Evolutionary conservation across 345 rosid species (phyloP), one percentile per base, ranked within the genome.

Genomic region (Eucalyptus virginea): DNA sequence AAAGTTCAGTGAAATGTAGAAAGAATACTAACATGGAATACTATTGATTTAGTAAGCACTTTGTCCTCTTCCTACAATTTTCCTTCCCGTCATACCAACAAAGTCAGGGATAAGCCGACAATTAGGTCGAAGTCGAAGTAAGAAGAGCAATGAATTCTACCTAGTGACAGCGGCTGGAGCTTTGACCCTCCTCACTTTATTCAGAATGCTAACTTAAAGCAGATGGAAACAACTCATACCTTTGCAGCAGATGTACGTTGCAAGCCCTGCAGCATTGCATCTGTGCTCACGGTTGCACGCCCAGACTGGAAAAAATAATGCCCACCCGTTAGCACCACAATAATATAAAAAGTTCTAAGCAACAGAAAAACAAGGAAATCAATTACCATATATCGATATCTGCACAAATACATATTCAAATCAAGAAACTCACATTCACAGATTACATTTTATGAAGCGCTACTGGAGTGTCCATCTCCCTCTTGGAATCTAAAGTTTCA

Each of bases 251-350:
- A 93, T 65, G 97, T 93, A 50, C 89, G 94, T 92, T 98, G 97
- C 93, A 98, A 92, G 83, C 95, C 98, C 93, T 95, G 95, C 62
- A 98, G 94, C 99, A 97, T 97, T 13, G 96, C 94, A 91, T 97
- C 98, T 37, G 95, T 94, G 81, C 98, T 96, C 34, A 96, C 98
- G 32, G 95, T 93, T 18, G 98, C 99, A 30, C 96, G 98, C 90
- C 98, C 95, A 49, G 17, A 49, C 51, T 49, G 51, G 51, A 49
- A 49, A 13, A 48, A 5, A 48, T 48, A 48, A 48, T 48, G 16
- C 16, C 50, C 50, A 13, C 50, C 50, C 50, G 0, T 48, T 13
- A 48, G 50, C 50, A 48, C 16, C 50, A 48, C 16, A 48, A 48
- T 16, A 48, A 1, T 48, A 48, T 13, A 5, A 13, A 48, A 48